Base-by-base conservation (phyloP, 495 filamentous ascomycete species). In the Aspergillus cristatus region DNA sequence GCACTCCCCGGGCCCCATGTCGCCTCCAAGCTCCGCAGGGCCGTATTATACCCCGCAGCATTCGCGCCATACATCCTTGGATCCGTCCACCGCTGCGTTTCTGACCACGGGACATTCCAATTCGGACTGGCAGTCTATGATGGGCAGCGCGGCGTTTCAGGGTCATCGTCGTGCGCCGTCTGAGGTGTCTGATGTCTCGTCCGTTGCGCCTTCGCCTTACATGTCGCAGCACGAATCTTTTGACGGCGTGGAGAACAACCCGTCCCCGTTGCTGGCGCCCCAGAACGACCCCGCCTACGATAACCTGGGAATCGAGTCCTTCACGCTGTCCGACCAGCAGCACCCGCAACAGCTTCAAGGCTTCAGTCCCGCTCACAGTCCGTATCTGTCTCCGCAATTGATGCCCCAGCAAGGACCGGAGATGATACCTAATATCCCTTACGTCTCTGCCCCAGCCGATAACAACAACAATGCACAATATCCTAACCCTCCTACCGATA, bases 101-200 rank as follows among this genome's bases (percentile, higher is more conserved):
- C 65, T 79, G 40, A 78, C 76, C 24, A n/a, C n/a, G n/a, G 72
- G 70, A 8, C 82, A 81, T 40, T 36, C 71, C 22, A 53, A 63
- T 31, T 47, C 50, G 31, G 82, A 87, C 37, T 90, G 85, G 85
- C 72, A 67, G 38, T 67, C 71, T 25, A 76, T 86, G 55, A 69
- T 75, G 38, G 63, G 63, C 30, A 77, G 80, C 47, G 49, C 62
- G 11, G 59, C 72, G 14, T 96, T 93, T 49, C 76, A 82, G 38
- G 63, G 67, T 5, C 88, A 96, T 56, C 76, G 88, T 38, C 74
- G 87, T 52, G 76, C 82, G 25, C 84, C 89, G 1, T 96, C 90
- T 6, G 91, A 96, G 54, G 84, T 83, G 47, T 96, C 89, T 4
- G 91, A 96, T 47, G 72, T 84, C 6, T 84, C 79, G 3, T 90